Percentiles rank a stretch among this genome's conserved stretches.
Conservation (phyloP, 768 basidiomycete species). For the Aureoboletus auriporus region DNA sequence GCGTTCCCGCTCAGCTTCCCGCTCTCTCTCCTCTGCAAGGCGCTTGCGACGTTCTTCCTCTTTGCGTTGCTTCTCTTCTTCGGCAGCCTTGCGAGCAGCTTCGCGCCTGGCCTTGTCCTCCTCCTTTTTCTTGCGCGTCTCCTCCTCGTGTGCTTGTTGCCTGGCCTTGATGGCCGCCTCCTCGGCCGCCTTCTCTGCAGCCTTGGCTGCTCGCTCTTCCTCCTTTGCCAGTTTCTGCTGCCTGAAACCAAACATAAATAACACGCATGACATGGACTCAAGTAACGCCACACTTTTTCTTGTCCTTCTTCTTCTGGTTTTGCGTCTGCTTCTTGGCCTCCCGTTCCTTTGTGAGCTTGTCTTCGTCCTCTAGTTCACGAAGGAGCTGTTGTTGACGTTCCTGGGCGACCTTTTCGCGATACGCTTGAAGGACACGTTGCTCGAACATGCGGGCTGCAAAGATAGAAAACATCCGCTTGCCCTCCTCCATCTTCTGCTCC, state of each 20-base stretch:
- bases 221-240: conserved; percentile 92
- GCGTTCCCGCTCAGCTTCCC: conserved; percentile 70
- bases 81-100: conserved; percentile 65
- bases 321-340: conserved; percentile 91
- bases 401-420: conserved; percentile 94
- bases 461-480: conserved; percentile 99
- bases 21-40: conserved; percentile 74
- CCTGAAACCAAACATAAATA: conserved; percentile 38
- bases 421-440: conserved; percentile 94
- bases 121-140: conserved; percentile 74
- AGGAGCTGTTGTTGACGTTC: conserved; percentile 91
- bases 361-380: conserved; percentile 94
- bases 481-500: conserved; percentile 98
- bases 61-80: conserved; percentile 79
- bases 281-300: conserved; percentile 69
- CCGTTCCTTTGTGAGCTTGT: conserved; percentile 77
- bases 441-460: conserved; percentile 99
- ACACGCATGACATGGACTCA: conserved; percentile 1
- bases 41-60: conserved; percentile 83
- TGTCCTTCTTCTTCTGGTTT: conserved; percentile 99
- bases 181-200: conserved; percentile 84
- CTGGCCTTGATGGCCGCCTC: conserved; percentile 76
- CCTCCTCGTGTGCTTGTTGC: conserved; percentile 75
- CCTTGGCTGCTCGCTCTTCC: conserved; percentile 78
- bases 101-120: conserved; percentile 85